These are phyloP conservation scores for Posidonia australis DNA, from an alignment of 106 monocot genomes.

Conservation along the genomic window DNA sequence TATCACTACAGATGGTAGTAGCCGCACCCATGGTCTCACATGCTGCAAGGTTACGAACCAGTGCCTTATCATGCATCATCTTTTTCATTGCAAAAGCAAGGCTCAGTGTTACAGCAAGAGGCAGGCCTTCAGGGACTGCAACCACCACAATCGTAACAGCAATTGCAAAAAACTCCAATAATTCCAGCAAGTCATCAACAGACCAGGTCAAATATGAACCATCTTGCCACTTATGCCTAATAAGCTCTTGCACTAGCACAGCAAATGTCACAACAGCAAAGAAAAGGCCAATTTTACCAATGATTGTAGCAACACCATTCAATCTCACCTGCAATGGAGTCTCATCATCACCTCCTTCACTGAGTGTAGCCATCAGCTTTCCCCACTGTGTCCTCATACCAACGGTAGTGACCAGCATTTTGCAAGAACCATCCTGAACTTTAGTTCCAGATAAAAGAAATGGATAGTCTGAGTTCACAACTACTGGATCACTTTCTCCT, in stretches of 20 bases:
- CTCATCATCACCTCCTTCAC: conserved; percentile 71
- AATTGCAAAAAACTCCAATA: conserved; percentile 60
- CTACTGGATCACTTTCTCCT: conserved; percentile 63
- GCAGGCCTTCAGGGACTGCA: conserved; percentile 75
- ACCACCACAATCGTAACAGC: conserved; percentile 82
- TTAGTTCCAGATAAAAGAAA: conserved; percentile 75
- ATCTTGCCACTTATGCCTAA: conserved; percentile 38
- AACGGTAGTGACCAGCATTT: conserved; percentile 65
- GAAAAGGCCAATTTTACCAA: conserved; percentile 61
- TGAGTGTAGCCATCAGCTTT: conserved; percentile 61
- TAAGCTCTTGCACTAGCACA: conserved; percentile 45
- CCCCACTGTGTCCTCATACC: conserved; percentile 86
- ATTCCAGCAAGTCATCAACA: conserved; percentile 43
- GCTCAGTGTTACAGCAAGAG: conserved; percentile 64
- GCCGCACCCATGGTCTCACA: conserved; percentile 93
- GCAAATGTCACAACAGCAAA: conserved; percentile 67
- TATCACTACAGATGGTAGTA: conserved; percentile 85
- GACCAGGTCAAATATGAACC: conserved; percentile 44
- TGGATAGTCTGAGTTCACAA: conserved; percentile 47
- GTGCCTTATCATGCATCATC: conserved; percentile 80
- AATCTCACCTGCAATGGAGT: conserved; percentile 78
- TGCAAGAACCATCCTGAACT: conserved; percentile 73
- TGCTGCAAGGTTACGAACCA: conserved; percentile 70
- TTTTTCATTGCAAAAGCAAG: conserved; percentile 89
- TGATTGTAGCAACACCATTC: conserved; percentile 68